Conservation (phyloP, 768 basidiomycete genomes). For the Collybia nuda region DNA sequence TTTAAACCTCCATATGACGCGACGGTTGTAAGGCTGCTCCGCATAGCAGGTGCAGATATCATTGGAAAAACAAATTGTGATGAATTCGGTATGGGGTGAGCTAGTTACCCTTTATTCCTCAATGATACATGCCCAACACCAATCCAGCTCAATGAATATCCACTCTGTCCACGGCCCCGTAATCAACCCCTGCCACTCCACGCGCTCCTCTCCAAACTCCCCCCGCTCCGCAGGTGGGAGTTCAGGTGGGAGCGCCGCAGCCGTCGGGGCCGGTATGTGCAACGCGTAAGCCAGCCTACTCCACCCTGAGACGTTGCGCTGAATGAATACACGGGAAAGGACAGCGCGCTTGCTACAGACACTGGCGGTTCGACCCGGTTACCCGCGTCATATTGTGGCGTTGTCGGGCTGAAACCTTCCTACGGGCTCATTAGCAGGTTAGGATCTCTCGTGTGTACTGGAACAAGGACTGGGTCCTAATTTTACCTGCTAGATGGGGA, state of each 20-base stretch:
- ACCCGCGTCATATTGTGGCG: slow-evolving; percentile 92
- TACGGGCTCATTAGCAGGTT: slow-evolving; percentile 90
- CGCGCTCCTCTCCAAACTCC: slow-evolving; percentile 24
- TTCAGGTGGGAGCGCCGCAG: slow-evolving; percentile 93
- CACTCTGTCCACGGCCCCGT: slow-evolving; percentile 77
- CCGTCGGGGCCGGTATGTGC: slow-evolving; percentile 84
- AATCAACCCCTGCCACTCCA: slow-evolving; percentile 62
- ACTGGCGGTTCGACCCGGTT: slow-evolving; percentile 94
- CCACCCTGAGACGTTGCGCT: not conserved
- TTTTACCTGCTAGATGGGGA: slow-evolving; percentile 61
- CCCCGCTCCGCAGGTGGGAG: slow-evolving; percentile 83
- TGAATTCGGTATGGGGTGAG: slow-evolving; percentile 98
- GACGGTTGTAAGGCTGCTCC: slow-evolving; percentile 71
- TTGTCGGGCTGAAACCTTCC: slow-evolving; percentile 92
- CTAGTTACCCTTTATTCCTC: slow-evolving; percentile 1
- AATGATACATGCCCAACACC: not conserved
- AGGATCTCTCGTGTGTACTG: slow-evolving; percentile 10
- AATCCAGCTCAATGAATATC: slow-evolving; percentile 69
- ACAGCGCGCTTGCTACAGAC: slow-evolving; percentile 88
- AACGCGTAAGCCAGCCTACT: slow-evolving; percentile 58
- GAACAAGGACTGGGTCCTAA: not conserved
- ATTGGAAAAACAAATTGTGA: slow-evolving; percentile 94
- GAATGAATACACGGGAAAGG: not conserved
- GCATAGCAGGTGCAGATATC: slow-evolving; percentile 63
- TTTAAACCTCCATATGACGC: slow-evolving; percentile 85